Evolutionary conservation across 2,329 filamentous ascomycete species (phyloP).

Genomic region (Claviceps quebecensis): DNA sequence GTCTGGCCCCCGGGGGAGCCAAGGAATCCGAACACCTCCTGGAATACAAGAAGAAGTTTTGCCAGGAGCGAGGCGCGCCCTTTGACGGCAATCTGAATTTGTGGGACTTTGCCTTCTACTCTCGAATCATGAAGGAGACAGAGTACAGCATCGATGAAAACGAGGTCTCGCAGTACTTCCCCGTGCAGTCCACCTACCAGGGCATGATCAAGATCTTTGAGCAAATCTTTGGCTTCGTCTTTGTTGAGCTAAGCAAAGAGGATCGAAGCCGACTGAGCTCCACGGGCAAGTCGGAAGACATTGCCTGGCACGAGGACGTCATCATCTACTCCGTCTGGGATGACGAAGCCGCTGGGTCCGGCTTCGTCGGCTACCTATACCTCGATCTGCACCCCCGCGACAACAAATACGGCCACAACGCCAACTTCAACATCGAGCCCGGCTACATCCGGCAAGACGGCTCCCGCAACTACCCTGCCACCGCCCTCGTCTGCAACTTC

Average conservation of each 20-base stretch:
- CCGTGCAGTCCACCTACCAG: slow-evolving; percentile 55
- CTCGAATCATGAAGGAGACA: slow-evolving; percentile 65
- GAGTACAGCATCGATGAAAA: slow-evolving; percentile 70
- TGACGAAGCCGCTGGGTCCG: slow-evolving; percentile 53
- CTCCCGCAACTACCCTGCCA: slow-evolving; percentile 60
- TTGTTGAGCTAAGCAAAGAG: slow-evolving; percentile 55
- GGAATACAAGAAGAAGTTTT: slow-evolving; percentile 58
- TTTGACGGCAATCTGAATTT: slow-evolving; percentile 63
- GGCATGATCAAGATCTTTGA: slow-evolving; percentile 78
- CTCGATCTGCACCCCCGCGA: slow-evolving; percentile 67
- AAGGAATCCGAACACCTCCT: slow-evolving; percentile 60
- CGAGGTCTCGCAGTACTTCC: slow-evolving; percentile 74
- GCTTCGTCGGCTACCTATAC: slow-evolving; percentile 71
- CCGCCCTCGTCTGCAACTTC: slow-evolving; percentile 74
- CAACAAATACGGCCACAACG: slow-evolving; percentile 75
- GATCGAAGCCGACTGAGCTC: slow-evolving; percentile 52
- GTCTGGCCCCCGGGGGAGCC: slow-evolving; percentile 53
- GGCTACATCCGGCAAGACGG: slow-evolving; percentile 55
- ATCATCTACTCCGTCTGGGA: slow-evolving; percentile 74
- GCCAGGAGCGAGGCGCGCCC: slow-evolving; percentile 41
- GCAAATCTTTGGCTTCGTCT: slow-evolving; percentile 65
- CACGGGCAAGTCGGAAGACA: slow-evolving; percentile 54
- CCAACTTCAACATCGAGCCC: slow-evolving; percentile 71
- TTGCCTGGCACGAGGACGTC: slow-evolving; percentile 74
- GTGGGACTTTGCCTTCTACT: slow-evolving; percentile 73